These are phyloP conservation scores for Wickerhamomyces kurtzmanii DNA, from an alignment of 805 yeast species.

Conservation along the genomic window DNA sequence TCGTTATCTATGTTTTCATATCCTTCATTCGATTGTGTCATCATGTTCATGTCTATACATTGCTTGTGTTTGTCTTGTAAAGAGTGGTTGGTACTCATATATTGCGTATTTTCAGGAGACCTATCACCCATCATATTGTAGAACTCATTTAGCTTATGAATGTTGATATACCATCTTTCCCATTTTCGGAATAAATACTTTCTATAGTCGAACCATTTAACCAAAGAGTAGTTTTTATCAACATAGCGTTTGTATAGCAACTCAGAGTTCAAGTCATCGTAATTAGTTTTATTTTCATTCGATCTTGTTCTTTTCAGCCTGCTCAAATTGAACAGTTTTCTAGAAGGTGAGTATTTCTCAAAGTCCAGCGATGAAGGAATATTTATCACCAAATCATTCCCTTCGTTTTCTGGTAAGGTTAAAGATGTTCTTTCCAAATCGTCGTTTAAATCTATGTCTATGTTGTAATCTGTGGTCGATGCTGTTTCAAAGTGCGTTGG, in stretches of 20 bases:
- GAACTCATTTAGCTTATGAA: constrained; percentile 6
- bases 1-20: constrained; percentile 2
- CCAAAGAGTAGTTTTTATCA: constrained; percentile 1
- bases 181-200: constrained; percentile 9
- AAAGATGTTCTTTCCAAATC: background rate
- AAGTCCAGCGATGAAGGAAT: too few species aligned
- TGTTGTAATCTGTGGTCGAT: background rate
- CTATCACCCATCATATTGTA: background rate
- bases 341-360: too few species aligned
- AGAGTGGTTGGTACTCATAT: too few species aligned
- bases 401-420: background rate
- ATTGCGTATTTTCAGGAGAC: too few species aligned
- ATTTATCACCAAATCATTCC: background rate
- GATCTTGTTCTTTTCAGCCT: background rate
- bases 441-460: background rate
- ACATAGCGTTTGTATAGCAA: background rate
- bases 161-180: constrained; percentile 19
- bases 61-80: too few species aligned
- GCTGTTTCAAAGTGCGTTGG: constrained; percentile 1
- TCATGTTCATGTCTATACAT: too few species aligned
- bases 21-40: background rate
- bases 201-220: background rate
- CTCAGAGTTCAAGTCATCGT: background rate
- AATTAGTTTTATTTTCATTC: background rate
- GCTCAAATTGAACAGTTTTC: too few species aligned